phyloP scores from a whole-genome alignment of 768 basidiomycete species.

The Xerocomellus amylosporus region DNA sequence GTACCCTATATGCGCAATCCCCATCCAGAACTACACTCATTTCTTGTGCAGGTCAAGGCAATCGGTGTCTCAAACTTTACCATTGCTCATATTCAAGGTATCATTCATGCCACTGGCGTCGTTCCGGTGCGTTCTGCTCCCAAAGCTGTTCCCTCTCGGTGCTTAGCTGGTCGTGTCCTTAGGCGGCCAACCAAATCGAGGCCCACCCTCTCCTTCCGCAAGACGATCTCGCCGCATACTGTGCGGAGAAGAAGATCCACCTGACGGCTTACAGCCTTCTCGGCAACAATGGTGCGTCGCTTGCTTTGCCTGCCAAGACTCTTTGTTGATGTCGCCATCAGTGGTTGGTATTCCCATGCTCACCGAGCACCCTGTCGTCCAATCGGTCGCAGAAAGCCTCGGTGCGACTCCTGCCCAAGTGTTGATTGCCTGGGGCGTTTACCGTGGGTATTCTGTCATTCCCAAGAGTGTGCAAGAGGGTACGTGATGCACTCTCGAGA shows the following conservation, averaged over 20 bases:
- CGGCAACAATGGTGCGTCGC: slow-evolving; percentile 68
- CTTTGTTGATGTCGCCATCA: slow-evolving; percentile 22
- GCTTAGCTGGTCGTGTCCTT: neutral
- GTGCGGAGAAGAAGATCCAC: slow-evolving; percentile 67
- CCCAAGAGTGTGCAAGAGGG: slow-evolving; percentile 76
- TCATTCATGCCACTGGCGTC: slow-evolving; percentile 68
- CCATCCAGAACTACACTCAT: neutral
- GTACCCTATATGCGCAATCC: slow-evolving; percentile 31
- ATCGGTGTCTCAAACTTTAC: slow-evolving; percentile 87
- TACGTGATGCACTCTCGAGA: slow-evolving; percentile 18
- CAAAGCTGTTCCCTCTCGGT: neutral
- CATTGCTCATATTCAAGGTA: slow-evolving; percentile 57
- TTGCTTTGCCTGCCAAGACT: neutral
- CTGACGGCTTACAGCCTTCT: slow-evolving; percentile 73
- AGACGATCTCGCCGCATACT: slow-evolving; percentile 67
- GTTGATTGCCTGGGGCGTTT: slow-evolving; percentile 74
- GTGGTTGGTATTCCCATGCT: slow-evolving; percentile 62
- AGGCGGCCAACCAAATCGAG: slow-evolving; percentile 78
- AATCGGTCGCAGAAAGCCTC: slow-evolving; percentile 60
- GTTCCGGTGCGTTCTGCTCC: slow-evolving; percentile 51
- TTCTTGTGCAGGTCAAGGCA: slow-evolving; percentile 48
- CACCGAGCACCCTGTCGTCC: slow-evolving; percentile 62
- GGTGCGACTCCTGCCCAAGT: slow-evolving; percentile 75
- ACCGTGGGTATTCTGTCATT: slow-evolving; percentile 78
- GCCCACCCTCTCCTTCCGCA: slow-evolving; percentile 79